Evolutionary conservation across 2,329 filamentous ascomycete species (phyloP), one percentile per base, ranked within the genome.

Genomic region (Aspergillus pseudoterreus): DNA sequence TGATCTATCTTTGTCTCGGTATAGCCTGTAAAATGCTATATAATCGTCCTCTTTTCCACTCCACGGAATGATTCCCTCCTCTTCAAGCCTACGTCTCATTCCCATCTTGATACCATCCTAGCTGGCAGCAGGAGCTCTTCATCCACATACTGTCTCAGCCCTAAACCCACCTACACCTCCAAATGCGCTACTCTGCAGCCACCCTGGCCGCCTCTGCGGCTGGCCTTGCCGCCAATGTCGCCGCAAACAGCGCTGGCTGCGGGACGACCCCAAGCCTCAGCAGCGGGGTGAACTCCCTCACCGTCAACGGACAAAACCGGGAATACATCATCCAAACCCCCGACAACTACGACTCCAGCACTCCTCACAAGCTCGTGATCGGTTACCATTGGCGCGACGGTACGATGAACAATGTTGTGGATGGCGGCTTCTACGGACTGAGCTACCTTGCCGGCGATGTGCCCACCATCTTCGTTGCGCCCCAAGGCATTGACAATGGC

Each of bases 391-490:
- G 47, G 47, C 47, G 47, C 12, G 47, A 24, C 11, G 47, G 47
- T 6, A 49, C 24, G n/a, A 49, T 49, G 47, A 35, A 49, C 38
- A 43, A 43, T 14, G 47, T 49, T 11, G 47, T 49, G 14, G 30
- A 49, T 8, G 39, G 39, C 38, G 38, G 41, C n/a, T 22, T 69
- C 60, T 77, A 77, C 55, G 74, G 74, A 3, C 64, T 78, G 6
- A 65, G 66, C 12, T 53, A 58, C 2, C 64, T 73, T 8, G 64
- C 70, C 9, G 58, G 62, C 17, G 68, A 71, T n/a, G 39, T 42
- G 15, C 65, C 57, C 9, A 68, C 73, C 50, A 74, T 78, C 56
- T 74, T 75, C 53, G 66, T 78, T 14, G 68, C 72, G 1, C 75
- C 75, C 19, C 63, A 76, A 42, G 75, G 74, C 9, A 56, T 73